These are phyloP conservation scores for Diplogelasinospora grovesii DNA, from an alignment of 495 filamentous ascomycete species.

Conservation along the genomic window DNA sequence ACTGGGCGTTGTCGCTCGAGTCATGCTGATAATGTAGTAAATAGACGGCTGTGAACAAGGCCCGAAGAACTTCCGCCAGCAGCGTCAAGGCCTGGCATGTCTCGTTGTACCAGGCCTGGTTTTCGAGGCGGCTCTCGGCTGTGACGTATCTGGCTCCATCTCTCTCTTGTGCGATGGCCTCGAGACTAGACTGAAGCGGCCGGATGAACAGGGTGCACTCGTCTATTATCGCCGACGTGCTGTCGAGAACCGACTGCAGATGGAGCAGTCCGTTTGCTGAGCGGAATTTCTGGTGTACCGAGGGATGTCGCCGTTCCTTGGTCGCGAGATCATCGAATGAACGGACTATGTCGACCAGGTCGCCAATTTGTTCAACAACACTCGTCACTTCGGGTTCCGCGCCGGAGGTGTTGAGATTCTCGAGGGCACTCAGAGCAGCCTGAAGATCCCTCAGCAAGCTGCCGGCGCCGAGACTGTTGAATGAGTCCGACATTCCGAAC, in stretches of 20 bases:
- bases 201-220: neutral
- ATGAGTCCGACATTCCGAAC: neutral
- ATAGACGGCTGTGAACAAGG: neutral
- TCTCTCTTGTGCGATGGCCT: neutral
- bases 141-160: neutral
- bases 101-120: constrained; percentile 1
- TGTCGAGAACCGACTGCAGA: neutral
- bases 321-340: constrained; percentile 1
- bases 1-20: neutral
- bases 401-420: neutral
- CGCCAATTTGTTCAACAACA: constrained; percentile 3
- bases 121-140: neutral
- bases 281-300: neutral
- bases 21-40: neutral
- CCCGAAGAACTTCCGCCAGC: neutral
- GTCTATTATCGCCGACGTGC: neutral
- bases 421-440: too few species aligned
- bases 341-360: neutral
- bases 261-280: neutral
- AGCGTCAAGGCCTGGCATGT: neutral
- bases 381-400: neutral
- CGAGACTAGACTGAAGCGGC: neutral
- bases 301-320: neutral
- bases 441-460: neutral
- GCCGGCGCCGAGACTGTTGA: neutral